Percentiles rank a stretch among this genome's conserved stretches.
Conservation (phyloP, 768 basidiomycete genomes). For the Suillus fuscotomentosus region DNA sequence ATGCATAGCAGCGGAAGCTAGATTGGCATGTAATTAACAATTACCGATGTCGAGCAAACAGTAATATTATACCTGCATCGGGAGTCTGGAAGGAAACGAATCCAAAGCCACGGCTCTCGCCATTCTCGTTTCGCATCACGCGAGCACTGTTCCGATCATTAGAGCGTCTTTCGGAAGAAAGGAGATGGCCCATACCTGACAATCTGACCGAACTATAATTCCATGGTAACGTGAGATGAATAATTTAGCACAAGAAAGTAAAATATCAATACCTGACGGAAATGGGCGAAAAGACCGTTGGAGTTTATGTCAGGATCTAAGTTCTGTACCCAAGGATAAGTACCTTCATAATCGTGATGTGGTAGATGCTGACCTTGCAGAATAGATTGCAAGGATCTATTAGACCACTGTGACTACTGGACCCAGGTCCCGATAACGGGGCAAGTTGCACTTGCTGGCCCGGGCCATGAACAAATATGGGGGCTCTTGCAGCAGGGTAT, state of each 20-base stretch:
- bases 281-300: conserved; percentile 79
- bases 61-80: conserved; percentile 59
- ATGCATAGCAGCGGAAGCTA: conserved; percentile 72
- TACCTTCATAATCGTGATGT: conserved; percentile 13
- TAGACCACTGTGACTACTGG: conserved; percentile 79
- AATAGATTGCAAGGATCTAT: conserved; percentile 91
- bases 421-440: conserved; percentile 71
- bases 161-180: not conserved
- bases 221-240: conserved; percentile 15
- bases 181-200: conserved; percentile 58
- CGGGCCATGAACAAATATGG: conserved; percentile 78
- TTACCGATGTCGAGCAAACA: not conserved
- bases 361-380: conserved; percentile 60
- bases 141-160: conserved; percentile 58
- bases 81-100: conserved; percentile 88
- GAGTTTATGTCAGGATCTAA: conserved; percentile 84
- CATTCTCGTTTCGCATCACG: conserved; percentile 85
- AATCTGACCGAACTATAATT: conserved; percentile 78
- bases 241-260: conserved; percentile 4
- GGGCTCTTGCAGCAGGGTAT: conserved; percentile 38
- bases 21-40: conserved; percentile 1
- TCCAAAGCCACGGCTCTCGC: conserved; percentile 84
- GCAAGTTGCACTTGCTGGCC: conserved; percentile 89
- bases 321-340: conserved; percentile 49
- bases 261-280: conserved; percentile 58